Evolutionary conservation across 257 asterid genomes (phyloP), one percentile per base, ranked within the genome.

Genomic region (Solanum rostratum): DNA sequence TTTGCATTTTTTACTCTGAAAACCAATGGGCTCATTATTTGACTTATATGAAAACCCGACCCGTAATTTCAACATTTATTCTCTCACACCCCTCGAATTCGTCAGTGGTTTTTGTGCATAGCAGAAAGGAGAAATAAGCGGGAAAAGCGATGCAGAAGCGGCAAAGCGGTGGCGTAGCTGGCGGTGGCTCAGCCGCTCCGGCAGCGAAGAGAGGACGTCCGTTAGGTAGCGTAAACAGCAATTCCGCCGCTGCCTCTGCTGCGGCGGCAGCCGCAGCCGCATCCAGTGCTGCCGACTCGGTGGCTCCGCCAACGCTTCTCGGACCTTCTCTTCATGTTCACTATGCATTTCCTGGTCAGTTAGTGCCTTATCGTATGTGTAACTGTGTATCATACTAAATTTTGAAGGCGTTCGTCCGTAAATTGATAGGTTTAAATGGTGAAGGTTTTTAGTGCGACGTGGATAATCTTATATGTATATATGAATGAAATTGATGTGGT

Each of bases 171-270:
- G 91, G 84, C 46, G 81, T 53, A 45, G 81, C 59, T 6, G 84
- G 91, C 11, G 94, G 94, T 15, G 93, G 95, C 89, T 87, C 95
- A 90, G 92, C 91, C 82, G 55, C 94, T 79, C 94, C 99, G 60
- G 88, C 97, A 62, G 91, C 98, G 62, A 94, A 96, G 91, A 90
- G 99, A 83, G 99, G 99, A 76, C 98, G 98, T 16, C 98, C 98
- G 1, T 85, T 92, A 74, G 99, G 98, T 7, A 92, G 98, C 63
- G 97, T 96, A 82, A 88, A 82, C 90, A 89, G 87, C 87, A 89
- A 86, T 88, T 91, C 92, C 16, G 88, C 90, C 1, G 85, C 81
- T 10, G 81, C 85, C 4, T 73, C 85, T 5, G 60, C 85, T 27
- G n/a, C 80, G 0, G 92, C 91, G 0, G 87, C 91, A 7, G 92